Evolutionary conservation across 1,284 basidiomycete species (phyloP).

Genomic region (Xerocomus amazonicus): DNA sequence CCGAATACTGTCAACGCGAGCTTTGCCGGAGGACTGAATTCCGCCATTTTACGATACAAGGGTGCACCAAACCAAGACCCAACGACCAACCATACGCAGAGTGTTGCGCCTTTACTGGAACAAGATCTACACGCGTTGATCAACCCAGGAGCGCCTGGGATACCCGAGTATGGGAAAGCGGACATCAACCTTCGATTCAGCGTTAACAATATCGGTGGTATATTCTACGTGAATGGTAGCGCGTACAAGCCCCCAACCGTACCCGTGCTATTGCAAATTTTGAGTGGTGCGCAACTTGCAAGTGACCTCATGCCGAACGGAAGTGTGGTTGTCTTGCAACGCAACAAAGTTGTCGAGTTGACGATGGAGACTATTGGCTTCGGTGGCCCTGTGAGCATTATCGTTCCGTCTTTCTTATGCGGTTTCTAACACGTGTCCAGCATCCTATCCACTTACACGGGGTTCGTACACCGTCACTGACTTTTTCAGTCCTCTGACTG

Average conservation of each 20-base stretch:
- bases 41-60: slow-evolving; percentile 52
- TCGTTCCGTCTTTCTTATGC: not conserved
- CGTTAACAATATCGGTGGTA: slow-evolving; percentile 12
- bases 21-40: slow-evolving; percentile 41
- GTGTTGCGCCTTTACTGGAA: slow-evolving; percentile 29
- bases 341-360: slow-evolving; percentile 36
- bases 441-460: slow-evolving; percentile 44
- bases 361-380: slow-evolving; percentile 16
- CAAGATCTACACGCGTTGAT: slow-evolving; percentile 33
- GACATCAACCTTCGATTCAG: slow-evolving; percentile 29
- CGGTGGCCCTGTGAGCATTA: slow-evolving; percentile 19
- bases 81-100: slow-evolving; percentile 28
- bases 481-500: slow-evolving; percentile 4
- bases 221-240: slow-evolving; percentile 21
- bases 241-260: slow-evolving; percentile 30
- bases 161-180: slow-evolving; percentile 28
- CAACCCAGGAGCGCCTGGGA: slow-evolving; percentile 34
- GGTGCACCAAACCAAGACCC: slow-evolving; percentile 45
- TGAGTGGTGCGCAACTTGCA: slow-evolving; percentile 32
- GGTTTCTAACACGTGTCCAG: slow-evolving; percentile 16
- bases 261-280: slow-evolving; percentile 36
- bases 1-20: slow-evolving; percentile 11
- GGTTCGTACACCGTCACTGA: slow-evolving; percentile 27
- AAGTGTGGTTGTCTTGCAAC: slow-evolving; percentile 29
- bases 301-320: slow-evolving; percentile 28